Percentiles rank a stretch among this genome's conserved stretches.
Conservation (phyloP, 1,284 basidiomycete genomes). For the Filobasidium uniguttulatum region DNA sequence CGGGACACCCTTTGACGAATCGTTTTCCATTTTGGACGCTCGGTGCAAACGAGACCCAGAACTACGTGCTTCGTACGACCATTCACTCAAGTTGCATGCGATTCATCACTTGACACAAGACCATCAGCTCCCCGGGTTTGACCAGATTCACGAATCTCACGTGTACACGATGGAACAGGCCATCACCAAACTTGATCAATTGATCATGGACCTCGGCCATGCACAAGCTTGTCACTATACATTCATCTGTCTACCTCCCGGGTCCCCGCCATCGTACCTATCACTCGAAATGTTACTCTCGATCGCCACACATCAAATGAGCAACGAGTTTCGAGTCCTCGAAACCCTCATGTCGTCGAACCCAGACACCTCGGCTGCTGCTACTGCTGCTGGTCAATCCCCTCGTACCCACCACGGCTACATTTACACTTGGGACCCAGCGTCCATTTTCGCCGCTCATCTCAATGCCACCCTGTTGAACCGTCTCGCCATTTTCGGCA, state of each 20-base stretch:
- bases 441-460: slow-evolving; percentile 20
- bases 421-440: slow-evolving; percentile 22
- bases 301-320: slow-evolving; percentile 11
- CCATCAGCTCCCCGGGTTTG: not conserved
- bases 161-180: not conserved
- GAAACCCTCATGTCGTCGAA: slow-evolving; percentile 15
- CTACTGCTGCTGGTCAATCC: no score
- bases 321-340: slow-evolving; percentile 22
- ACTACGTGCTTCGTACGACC: not conserved
- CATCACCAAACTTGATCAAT: not conserved
- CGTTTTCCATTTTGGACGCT: not conserved
- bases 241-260: not conserved
- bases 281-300: slow-evolving; percentile 18
- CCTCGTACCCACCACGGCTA: slow-evolving; percentile 16
- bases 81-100: not conserved
- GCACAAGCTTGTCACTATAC: not conserved
- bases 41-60: not conserved
- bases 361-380: slow-evolving; percentile 4
- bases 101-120: not conserved
- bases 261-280: slow-evolving; percentile 1
- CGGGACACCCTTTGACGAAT: not conserved
- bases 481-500: slow-evolving; percentile 6
- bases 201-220: not conserved
- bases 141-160: not conserved
- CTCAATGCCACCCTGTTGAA: slow-evolving; percentile 16